Evolutionary conservation across 169 alveolate genomes (phyloP), one percentile per base, ranked within the genome.

Genomic region (Cyclospora cayetanensis): DNA sequence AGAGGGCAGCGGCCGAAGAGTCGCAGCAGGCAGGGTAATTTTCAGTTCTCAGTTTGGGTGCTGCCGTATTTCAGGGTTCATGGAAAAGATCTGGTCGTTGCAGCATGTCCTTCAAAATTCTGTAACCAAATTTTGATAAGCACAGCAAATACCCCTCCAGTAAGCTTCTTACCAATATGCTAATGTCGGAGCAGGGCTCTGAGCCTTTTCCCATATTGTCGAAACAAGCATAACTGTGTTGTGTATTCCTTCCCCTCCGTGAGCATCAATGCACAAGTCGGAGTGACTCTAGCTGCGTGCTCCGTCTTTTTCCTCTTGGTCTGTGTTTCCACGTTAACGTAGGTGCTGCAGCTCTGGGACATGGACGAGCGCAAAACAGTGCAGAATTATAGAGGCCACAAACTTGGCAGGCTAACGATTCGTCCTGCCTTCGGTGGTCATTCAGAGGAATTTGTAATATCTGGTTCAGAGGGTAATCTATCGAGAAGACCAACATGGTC

Each of bases 371-470:
- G 76, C 76, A 74, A 76, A 27, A 43, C 70, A 1, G 93, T 88
- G 5, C 89, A 96, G 94, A 94, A 96, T 1, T 96, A 96, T 91
- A 94, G 96, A 46, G 98, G 98, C 39, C 98, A 96, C 91, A 87
- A 95, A 31, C 97, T 95, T 91, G 97, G 96, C 15, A 91, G 98
- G 50, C 96, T 92, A 88, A 95, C 94, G 29, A 94, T 97, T n/a
- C 93, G 96, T 68, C 93, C 97, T 9, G 93, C 96, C 18, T 93
- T 97, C 43, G 98, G 98, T 42, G 98, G 98, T 25, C 95, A 94
- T 37, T 84, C 87, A 43, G 97, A 97, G 91, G 92, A 93, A 50
- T 96, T 93, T 72, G 97, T 97, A 34, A 93, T 95, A 70, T 92
- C 97, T 77, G 98, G 98, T 37, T 95, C 97, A 52, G 98, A 97